Evolutionary conservation across 768 basidiomycete genomes (phyloP).

Genomic region (Obba rivulosa): DNA sequence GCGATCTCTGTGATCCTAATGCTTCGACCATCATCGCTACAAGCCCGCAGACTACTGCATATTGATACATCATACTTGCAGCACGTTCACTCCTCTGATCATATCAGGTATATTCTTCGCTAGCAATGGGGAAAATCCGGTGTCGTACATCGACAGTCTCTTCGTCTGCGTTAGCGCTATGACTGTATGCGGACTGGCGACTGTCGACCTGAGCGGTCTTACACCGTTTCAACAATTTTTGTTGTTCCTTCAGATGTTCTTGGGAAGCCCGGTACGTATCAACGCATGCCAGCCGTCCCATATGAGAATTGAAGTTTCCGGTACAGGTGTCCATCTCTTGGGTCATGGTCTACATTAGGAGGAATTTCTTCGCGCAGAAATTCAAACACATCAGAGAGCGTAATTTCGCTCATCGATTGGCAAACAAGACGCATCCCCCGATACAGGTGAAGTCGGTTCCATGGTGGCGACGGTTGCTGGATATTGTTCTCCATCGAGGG

Average conservation of each 20-base stretch:
- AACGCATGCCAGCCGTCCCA: background rate
- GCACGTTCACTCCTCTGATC: constrained; percentile 74
- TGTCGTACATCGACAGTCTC: constrained; percentile 72
- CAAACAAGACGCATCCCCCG: constrained; percentile 7
- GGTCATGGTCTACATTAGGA: constrained; percentile 77
- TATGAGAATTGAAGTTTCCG: background rate
- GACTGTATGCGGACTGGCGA: constrained; percentile 71
- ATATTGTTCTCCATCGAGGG: background rate
- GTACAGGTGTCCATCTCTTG: constrained; percentile 72
- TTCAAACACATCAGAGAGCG: constrained; percentile 54
- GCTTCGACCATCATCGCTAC: background rate
- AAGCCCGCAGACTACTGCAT: background rate
- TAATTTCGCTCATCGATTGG: constrained; percentile 26
- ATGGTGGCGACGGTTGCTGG: constrained; percentile 13
- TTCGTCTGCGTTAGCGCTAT: constrained; percentile 76
- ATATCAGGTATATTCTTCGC: constrained; percentile 80
- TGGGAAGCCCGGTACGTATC: constrained; percentile 63
- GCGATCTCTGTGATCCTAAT: background rate
- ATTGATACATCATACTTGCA: constrained; percentile 22
- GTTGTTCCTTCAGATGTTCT: constrained; percentile 72
- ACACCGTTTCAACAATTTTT: constrained; percentile 67
- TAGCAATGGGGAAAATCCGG: constrained; percentile 65
- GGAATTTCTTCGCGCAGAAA: constrained; percentile 66
- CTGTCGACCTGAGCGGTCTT: constrained; percentile 62
- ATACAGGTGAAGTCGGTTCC: constrained; percentile 20